phyloP scores from a whole-genome alignment of 495 filamentous ascomycete genomes.

The Diplogelasinospora grovesii region DNA sequence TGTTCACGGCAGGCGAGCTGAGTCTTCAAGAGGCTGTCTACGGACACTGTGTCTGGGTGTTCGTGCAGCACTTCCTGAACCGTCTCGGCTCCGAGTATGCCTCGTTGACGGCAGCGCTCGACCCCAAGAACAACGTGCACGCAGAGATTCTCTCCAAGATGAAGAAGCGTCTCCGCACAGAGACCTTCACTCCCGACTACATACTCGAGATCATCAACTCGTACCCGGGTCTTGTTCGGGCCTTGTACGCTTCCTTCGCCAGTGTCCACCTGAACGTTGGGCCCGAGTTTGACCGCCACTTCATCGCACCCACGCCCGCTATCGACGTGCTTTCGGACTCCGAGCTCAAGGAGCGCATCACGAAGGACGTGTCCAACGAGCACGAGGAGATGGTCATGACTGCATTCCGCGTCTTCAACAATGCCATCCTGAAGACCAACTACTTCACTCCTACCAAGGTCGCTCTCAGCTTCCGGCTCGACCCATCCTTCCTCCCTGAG shows the following conservation, averaged over 20 bases:
- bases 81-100: constrained; percentile 87
- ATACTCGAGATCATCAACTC: constrained; percentile 94
- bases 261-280: constrained; percentile 84
- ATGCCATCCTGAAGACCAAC: constrained; percentile 88
- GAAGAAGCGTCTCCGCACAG: constrained; percentile 88
- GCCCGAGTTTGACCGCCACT: constrained; percentile 62
- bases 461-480: constrained; percentile 89
- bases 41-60: constrained; percentile 94
- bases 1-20: constrained; percentile 82
- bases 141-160: constrained; percentile 90
- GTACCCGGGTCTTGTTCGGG: constrained; percentile 81
- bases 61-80: constrained; percentile 95
- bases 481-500: constrained; percentile 80
- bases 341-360: constrained; percentile 74
- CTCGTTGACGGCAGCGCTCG: constrained; percentile 74
- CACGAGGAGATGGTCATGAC: constrained; percentile 98
- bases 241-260: constrained; percentile 87
- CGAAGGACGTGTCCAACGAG: constrained; percentile 77
- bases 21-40: constrained; percentile 97
- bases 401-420: constrained; percentile 94
- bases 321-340: constrained; percentile 76
- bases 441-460: constrained; percentile 99
- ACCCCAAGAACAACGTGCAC: constrained; percentile 65
- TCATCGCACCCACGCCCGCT: constrained; percentile 56
- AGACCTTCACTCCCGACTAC: constrained; percentile 97